Evolutionary conservation across 1,284 basidiomycete species (phyloP), one percentile per base, ranked within the genome.

Genomic region (Puccinia triticina): DNA sequence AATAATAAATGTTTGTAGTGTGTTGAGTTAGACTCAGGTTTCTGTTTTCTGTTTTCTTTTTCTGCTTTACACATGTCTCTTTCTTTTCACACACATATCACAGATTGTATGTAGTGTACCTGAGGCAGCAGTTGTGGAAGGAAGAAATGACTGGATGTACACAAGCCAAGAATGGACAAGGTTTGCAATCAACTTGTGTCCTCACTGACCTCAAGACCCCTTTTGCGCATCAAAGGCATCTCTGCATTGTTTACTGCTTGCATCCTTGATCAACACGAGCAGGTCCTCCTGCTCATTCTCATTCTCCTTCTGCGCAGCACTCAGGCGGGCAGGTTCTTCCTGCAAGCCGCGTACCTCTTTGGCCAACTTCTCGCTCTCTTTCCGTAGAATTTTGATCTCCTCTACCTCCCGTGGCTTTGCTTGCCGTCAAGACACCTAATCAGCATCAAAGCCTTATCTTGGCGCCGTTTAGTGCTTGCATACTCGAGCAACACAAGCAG

Each of bases 271-370:
- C 50, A 98, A 88, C 0, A 99, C 95, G 1, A 99, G 89, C 79
- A 99, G 87, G 87, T 98, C 95, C 87, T 97, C 95, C 85, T 96
- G 94, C 86, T 98, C 95, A 88, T 95, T 96, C 86, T 94, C 92
- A 34, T 91, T 90, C n/a, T 96, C 94, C 84, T 90, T 91, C 67
- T 90, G 89, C 86, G 92, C 92, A 81, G 89, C 89, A 84, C 92
- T 90, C 32, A 91, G 90, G 0, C 87, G 88, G 69, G 89, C 88
- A 7, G 93, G 86, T 67, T 92, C 87, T 57, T 84, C 82, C 78
- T 85, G 37, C n/a, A 77, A 73, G 29, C 0, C 53, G n/a, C 26
- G 29, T 2, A 76, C 32, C 46, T 82, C 29, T 46, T 76, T 46
- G 32, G 5, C 37, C 40, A 82, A 34, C 5, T 11, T 37, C 37